A percentile compares a stretch with the other conserved stretches of the same genome.
Evolutionary conservation across 345 rosid species (phyloP).

Genomic region (Euphorbia tirucalli): DNA sequence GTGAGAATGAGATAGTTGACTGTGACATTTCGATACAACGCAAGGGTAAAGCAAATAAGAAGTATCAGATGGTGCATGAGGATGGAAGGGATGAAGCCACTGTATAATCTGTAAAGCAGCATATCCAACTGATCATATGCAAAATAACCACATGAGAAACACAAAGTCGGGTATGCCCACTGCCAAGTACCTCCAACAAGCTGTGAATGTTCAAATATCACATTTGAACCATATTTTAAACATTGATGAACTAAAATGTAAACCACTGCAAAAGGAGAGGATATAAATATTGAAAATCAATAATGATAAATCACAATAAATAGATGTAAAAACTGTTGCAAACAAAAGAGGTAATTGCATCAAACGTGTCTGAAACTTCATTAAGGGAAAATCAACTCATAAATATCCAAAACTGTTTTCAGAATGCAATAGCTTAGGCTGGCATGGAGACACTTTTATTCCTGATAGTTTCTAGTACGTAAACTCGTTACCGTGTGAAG

Average conservation of each 20-base stretch:
- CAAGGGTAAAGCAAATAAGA: conserved; percentile 84
- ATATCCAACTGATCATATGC: conserved; percentile 96
- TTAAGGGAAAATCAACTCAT: not conserved
- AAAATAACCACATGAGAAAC: conserved; percentile 91
- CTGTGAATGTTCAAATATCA: conserved; percentile 68
- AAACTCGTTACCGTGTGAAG: not conserved
- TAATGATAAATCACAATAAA: not conserved
- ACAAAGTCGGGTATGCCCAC: conserved; percentile 74
- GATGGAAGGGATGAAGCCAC: conserved; percentile 75
- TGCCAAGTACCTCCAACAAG: conserved; percentile 68
- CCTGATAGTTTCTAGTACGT: not conserved
- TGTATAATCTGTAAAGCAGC: conserved; percentile 70
- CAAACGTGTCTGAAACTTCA: not conserved
- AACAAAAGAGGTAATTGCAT: not conserved
- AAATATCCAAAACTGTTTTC: not conserved
- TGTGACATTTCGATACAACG: conserved; percentile 74
- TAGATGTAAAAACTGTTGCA: not conserved
- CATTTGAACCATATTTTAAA: conserved; percentile 39
- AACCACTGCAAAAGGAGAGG: conserved; percentile 50
- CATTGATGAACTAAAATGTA: conserved; percentile 57
- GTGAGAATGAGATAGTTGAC: conserved; percentile 88
- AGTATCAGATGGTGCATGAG: conserved; percentile 78
- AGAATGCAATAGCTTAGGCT: not conserved
- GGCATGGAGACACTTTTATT: not conserved
- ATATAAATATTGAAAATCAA: conserved; percentile 1